Base-by-base conservation (phyloP, 2,329 filamentous ascomycete genomes). In the Diplocarpon mali region DNA sequence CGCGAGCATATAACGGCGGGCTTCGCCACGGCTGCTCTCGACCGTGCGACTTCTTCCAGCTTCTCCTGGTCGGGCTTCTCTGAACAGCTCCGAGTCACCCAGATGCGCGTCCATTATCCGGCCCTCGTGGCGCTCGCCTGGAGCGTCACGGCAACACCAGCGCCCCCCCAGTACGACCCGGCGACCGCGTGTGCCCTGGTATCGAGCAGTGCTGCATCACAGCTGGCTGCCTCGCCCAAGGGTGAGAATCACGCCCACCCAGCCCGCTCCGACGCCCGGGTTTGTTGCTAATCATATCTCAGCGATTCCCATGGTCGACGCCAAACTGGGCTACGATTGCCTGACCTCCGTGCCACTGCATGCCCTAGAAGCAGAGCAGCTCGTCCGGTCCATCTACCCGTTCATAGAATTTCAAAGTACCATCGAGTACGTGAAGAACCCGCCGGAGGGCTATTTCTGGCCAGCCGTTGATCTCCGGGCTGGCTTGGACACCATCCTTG, bases 391-490 rank as follows among this genome's bases (percentile, higher is more conserved):
- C 7, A 35, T 43, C 2, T 37, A 36, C 12, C 49, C 51, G 24
- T 53, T 44, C 28, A 29, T 52, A 28, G 44, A 51, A 38, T 53
- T 44, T 41, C 51, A 53, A 36, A 48, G 42, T 20, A 48, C 44
- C 40, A 43, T 38, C 16, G 40, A 42, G 31, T 50, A 49, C 45
- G 62, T 73, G 20, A 69, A 69, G 48, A 57, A 69, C 39, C 73
- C 74, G 2, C 74, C 73, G 0, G 41, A 62, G 13, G 64, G 62
- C 2, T 77, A 24, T 7, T 7, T 7, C 7, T 24, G 20, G 20
- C 20, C 20, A 24, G 4, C 20, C 7, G 20, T 24, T 24, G 20
- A 24, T 24, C 20, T 24, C 20, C 20, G 20, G 20, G 20, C 20
- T 24, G 20, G 20, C 20, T 24, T 24, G 7, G 20, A 24, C 7